Percentiles rank a stretch among this genome's conserved stretches.
These are phyloP conservation scores for Sugiyamaella marilandica DNA, from an alignment of 805 yeast genomes.

Conservation along the genomic window DNA sequence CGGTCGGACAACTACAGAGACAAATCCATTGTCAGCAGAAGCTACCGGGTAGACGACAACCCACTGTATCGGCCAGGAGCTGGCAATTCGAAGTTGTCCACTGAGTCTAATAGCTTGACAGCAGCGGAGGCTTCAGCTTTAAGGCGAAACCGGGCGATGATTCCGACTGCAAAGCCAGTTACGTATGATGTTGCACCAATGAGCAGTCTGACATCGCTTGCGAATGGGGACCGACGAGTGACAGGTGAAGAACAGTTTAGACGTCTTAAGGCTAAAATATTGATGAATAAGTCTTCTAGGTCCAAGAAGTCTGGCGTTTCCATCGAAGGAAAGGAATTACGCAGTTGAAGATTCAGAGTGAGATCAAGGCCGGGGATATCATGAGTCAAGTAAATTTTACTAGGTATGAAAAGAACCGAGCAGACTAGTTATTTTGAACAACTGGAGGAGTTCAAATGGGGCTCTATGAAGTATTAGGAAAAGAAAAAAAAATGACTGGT, in stretches of 20 bases:
- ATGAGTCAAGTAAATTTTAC: too few species aligned
- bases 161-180: slow-evolving; percentile 84
- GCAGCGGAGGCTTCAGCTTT: slow-evolving; percentile 87
- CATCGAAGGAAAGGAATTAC: slow-evolving; percentile 54
- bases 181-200: slow-evolving; percentile 90
- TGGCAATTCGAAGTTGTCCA: background rate
- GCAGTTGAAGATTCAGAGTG: background rate
- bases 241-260: slow-evolving; percentile 61
- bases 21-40: slow-evolving; percentile 62
- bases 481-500: too few species aligned
- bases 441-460: too few species aligned
- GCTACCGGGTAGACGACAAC: slow-evolving; percentile 39
- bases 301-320: slow-evolving; percentile 67
- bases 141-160: slow-evolving; percentile 90
- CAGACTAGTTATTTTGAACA: too few species aligned
- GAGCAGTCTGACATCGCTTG: slow-evolving; percentile 34
- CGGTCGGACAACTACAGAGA: slow-evolving; percentile 93
- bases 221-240: slow-evolving; percentile 45
- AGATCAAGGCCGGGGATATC: too few species aligned
- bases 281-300: slow-evolving; percentile 40
- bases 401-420: too few species aligned
- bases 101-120: slow-evolving; percentile 26
- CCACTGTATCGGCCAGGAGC: background rate
- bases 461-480: too few species aligned
- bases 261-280: slow-evolving; percentile 58